Conservation (phyloP, 139 green algal genomes). For the Tetraselmis chui region DNA sequence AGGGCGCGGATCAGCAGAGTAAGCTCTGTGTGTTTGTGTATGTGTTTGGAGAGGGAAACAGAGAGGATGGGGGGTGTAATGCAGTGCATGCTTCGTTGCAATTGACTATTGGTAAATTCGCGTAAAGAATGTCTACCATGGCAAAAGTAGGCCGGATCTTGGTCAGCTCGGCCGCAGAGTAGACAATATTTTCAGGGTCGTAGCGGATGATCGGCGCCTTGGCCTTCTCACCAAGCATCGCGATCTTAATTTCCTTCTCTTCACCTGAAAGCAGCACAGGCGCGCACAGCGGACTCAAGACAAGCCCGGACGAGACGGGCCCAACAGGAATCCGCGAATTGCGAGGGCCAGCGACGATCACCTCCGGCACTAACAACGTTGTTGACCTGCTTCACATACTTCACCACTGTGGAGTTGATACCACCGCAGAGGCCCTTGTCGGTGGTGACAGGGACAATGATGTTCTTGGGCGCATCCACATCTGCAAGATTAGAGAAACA, state of each 20-base stretch:
- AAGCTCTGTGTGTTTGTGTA: no score
- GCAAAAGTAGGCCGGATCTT: conserved; percentile 73
- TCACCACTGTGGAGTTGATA: conserved; percentile 93
- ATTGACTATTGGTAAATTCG: no score
- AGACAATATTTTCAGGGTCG: no score
- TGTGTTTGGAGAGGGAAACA: no score
- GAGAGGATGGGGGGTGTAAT: no score
- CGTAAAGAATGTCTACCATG: no score
- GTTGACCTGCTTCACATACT: conserved; percentile 46
- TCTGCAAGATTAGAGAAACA: conserved; percentile 2
- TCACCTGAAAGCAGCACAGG: conserved; percentile 70
- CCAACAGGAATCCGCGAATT: background rate
- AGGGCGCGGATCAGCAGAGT: no score
- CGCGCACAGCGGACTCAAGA: conserved; percentile 39
- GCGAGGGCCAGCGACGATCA: no score
- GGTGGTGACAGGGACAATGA: conserved; percentile 82
- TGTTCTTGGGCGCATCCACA: conserved; percentile 47
- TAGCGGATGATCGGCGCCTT: conserved; percentile 2
- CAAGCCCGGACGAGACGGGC: no score
- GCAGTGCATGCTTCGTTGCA: no score
- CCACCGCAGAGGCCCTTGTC: conserved; percentile 96
- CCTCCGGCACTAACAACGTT: conserved; percentile 12
- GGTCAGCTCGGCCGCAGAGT: no score
- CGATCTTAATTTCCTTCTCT: conserved; percentile 21
- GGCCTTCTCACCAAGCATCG: conserved; percentile 17